Evolutionary conservation across 805 yeast genomes (phyloP).

Genomic region (Yamadazyma sp.): DNA sequence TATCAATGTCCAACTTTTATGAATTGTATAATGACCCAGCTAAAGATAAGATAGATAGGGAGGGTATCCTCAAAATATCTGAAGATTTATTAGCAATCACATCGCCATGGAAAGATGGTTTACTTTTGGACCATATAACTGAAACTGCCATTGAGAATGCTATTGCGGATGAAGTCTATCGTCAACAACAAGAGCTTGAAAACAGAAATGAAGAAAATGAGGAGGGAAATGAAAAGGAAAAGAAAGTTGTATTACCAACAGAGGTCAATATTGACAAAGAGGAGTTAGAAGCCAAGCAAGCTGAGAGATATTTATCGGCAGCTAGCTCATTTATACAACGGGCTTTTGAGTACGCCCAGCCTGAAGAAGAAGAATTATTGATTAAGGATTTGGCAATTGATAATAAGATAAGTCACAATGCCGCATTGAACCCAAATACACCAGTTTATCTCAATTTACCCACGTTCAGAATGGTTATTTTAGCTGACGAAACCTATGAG

Average conservation of each 20-base stretch:
- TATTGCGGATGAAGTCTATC: slow-evolving; percentile 59
- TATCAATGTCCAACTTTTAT: slow-evolving; percentile 74
- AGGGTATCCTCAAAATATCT: slow-evolving; percentile 76
- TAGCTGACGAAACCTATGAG: slow-evolving; percentile 93
- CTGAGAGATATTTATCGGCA: slow-evolving; percentile 80
- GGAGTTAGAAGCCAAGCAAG: slow-evolving; percentile 57
- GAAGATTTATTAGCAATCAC: slow-evolving; percentile 85
- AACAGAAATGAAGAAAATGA: slow-evolving; percentile 19
- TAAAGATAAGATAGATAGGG: slow-evolving; percentile 66
- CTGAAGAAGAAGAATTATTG: slow-evolving; percentile 46
- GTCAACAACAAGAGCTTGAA: slow-evolving; percentile 31
- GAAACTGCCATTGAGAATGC: slow-evolving; percentile 60
- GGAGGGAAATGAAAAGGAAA: slow-evolving; percentile 25
- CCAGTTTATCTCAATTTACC: slow-evolving; percentile 77
- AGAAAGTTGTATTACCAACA: slow-evolving; percentile 46
- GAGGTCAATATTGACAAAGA: slow-evolving; percentile 63
- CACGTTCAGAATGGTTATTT: slow-evolving; percentile 88
- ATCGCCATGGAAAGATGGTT: slow-evolving; percentile 79
- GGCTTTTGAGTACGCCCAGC: slow-evolving; percentile 86
- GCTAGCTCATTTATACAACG: slow-evolving; percentile 84
- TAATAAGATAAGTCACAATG: slow-evolving; percentile 55
- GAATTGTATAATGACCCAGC: slow-evolving; percentile 61
- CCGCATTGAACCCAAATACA: slow-evolving; percentile 75
- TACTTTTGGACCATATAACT: slow-evolving; percentile 61
- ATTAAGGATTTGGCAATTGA: slow-evolving; percentile 36